Base-by-base conservation (phyloP, 768 basidiomycete genomes). In the Hemileccinum impolitum region DNA sequence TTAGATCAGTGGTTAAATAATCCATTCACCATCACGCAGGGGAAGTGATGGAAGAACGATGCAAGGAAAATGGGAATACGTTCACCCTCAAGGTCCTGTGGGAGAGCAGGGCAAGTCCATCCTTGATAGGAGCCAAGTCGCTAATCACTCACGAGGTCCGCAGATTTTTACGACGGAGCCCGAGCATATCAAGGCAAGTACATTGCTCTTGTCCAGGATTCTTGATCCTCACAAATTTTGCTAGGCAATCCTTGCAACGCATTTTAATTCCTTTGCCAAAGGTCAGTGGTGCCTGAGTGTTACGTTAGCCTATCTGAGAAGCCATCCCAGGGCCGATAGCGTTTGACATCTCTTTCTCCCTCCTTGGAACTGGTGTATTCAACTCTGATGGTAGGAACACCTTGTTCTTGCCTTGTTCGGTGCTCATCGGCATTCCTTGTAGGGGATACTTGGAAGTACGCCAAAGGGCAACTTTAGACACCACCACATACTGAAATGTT, bases 361-460 rank as follows among this genome's bases (percentile, higher is more conserved):
- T 82, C 5, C 65, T 83, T 3, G 82, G 82, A 13, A 72, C 72
- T 6, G 83, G 83, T 0, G 80, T 84, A 0, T 83, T 84, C 65
- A 81, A 77, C 51, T 72, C 78, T 2, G 79, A 81, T 56, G 78
- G 81, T 75, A 55, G 43, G 44, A 2, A 14, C 12, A 13, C 17
- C 14, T 11, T 15, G 15, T 25, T 28, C 31, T 43, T 32, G 41
- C 26, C 35, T 12, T 28, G 23, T 8, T 18, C 19, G 17, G 28
- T 35, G 35, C 25, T 50, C 14, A 56, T 30, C 17, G 25, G 15
- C 14, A 1, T 34, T 21, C 53, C 23, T 23, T 30, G 35, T 43
- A 77, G 77, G 76, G 15, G 79, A 80, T 3, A 72, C 74, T 64
- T 84, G 82, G 82, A 84, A 81, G 75, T 81, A 45, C 37, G 66